Evolutionary conservation across 257 asterid genomes (phyloP).

Genomic region (Solanum neorickii): DNA sequence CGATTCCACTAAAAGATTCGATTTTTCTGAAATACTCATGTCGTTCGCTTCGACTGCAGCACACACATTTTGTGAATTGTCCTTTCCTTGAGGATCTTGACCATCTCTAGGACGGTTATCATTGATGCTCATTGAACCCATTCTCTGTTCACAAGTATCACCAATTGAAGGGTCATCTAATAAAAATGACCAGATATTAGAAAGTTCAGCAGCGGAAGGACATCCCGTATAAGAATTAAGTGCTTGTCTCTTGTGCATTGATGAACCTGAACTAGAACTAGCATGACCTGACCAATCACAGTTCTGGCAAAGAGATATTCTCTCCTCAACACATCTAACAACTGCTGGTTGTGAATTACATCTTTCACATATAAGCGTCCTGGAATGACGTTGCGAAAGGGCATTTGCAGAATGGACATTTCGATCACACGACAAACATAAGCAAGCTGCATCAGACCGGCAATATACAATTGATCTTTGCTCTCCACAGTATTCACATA

Average conservation of each 20-base stretch:
- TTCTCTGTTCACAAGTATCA: constrained; percentile 44
- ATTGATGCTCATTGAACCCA: constrained; percentile 41
- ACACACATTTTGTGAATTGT: constrained; percentile 13
- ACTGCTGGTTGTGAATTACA: constrained; percentile 69
- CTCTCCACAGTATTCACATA: constrained; percentile 79
- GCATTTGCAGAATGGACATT: constrained; percentile 88
- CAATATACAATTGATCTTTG: constrained; percentile 68
- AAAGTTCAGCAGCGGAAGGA: constrained; percentile 78
- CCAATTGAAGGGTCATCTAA: constrained; percentile 34
- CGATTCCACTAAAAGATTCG: constrained; percentile 30
- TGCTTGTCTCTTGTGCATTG: constrained; percentile 51
- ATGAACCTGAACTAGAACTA: constrained; percentile 18
- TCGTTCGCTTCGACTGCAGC: constrained; percentile 7
- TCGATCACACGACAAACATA: constrained; percentile 84
- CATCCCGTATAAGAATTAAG: constrained; percentile 70
- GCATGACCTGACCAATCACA: constrained; percentile 76
- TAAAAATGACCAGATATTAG: constrained; percentile 61
- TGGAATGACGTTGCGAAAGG: constrained; percentile 72
- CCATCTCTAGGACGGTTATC: constrained; percentile 16
- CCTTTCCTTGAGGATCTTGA: constrained; percentile 20
- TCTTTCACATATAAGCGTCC: constrained; percentile 81
- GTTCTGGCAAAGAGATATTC: constrained; percentile 57
- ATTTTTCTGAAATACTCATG: constrained; percentile 17
- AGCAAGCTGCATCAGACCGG: constrained; percentile 74
- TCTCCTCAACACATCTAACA: constrained; percentile 60